Percentiles rank a stretch among this genome's conserved stretches.
phyloP scores from a whole-genome alignment of 2,329 filamentous ascomycete species.

The Stachybotrys chlorohalonatus region DNA sequence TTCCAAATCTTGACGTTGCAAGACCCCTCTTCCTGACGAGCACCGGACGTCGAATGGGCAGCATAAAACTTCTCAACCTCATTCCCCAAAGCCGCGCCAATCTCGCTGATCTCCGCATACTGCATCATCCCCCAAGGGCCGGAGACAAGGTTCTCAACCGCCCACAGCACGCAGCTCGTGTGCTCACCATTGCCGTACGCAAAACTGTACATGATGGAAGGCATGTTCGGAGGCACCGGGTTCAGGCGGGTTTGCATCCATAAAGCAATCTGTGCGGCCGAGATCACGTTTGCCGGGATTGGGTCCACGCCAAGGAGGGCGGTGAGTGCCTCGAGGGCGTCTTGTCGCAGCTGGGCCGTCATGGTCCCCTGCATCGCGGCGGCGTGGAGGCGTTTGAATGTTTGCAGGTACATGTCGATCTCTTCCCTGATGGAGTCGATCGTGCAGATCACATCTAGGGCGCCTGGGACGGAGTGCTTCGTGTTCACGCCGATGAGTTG shows the following conservation, averaged over 20 bases:
- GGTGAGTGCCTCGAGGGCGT: not conserved
- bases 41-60: too few relatives aligned
- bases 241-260: not conserved
- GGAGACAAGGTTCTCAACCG: not conserved
- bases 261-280: not conserved
- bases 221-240: not conserved
- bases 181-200: not conserved
- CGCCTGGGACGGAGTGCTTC: not conserved
- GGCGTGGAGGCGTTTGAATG: not conserved
- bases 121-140: not conserved
- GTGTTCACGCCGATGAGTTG: not conserved
- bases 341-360: not conserved
- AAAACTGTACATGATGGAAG: not conserved
- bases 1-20: not conserved
- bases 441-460: not conserved
- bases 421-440: not conserved
- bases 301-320: not conserved
- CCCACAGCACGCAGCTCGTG: not conserved
- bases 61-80: not conserved
- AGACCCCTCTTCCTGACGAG: not conserved
- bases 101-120: not conserved
- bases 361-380: not conserved
- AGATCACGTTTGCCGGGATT: not conserved
- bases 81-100: not conserved
- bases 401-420: not conserved